These are phyloP conservation scores for Aspergillus eucalypticola DNA, from an alignment of 2,329 filamentous ascomycete species.

Conservation along the genomic window DNA sequence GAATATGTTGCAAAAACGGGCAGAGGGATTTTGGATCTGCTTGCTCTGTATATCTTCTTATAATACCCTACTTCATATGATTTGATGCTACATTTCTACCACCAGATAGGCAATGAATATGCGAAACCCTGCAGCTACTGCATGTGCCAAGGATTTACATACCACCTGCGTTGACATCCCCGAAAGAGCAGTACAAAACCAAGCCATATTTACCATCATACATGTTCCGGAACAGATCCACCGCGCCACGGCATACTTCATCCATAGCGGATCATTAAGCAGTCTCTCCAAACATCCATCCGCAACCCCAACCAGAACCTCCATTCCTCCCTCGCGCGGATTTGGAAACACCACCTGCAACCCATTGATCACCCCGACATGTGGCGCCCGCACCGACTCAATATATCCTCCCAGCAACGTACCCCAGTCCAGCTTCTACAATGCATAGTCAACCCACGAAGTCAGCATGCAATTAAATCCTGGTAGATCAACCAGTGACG, in stretches of 20 bases:
- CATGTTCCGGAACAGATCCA: not conserved
- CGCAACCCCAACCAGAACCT: slow-evolving; percentile 38
- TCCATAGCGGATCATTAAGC: slow-evolving; percentile 33
- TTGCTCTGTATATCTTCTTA: no score
- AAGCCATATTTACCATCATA: not conserved
- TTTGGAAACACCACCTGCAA: slow-evolving; percentile 34
- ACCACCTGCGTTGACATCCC: not conserved
- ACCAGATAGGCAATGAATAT: no score
- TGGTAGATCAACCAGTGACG: slow-evolving; percentile 39
- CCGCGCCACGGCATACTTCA: slow-evolving; percentile 24
- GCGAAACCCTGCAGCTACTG: no score
- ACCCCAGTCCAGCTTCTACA: slow-evolving; percentile 39
- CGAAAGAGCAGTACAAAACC: not conserved
- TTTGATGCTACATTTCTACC: no score
- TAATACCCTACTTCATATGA: no score
- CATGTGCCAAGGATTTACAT: no score
- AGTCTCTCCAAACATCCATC: slow-evolving; percentile 30
- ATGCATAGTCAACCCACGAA: slow-evolving; percentile 36
- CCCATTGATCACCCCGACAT: slow-evolving; percentile 38
- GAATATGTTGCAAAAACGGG: no score
- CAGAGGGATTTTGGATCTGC: no score
- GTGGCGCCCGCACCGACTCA: slow-evolving; percentile 32
- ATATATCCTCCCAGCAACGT: slow-evolving; percentile 31
- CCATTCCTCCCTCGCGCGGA: slow-evolving; percentile 36
- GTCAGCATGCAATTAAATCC: slow-evolving; percentile 37